These are phyloP conservation scores for Austroboletus festivus DNA, from an alignment of 768 basidiomycete genomes.

Conservation along the genomic window DNA sequence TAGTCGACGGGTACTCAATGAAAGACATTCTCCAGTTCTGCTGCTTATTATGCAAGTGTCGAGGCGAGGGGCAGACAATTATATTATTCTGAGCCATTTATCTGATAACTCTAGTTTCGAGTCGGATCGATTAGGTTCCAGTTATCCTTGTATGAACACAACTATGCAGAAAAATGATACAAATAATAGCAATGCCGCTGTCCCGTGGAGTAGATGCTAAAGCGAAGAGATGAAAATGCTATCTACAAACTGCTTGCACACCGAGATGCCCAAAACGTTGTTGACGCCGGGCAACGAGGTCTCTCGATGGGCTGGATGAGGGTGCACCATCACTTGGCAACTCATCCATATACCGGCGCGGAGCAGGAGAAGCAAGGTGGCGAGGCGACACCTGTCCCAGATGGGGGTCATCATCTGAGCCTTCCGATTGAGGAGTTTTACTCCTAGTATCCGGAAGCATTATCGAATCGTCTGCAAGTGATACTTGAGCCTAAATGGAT, in stretches of 20 bases:
- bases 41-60: no score
- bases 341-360: conserved; percentile 40
- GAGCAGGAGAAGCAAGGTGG: conserved; percentile 60
- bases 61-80: no score
- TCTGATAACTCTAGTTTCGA: no score
- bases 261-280: conserved; percentile 27
- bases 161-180: conserved; percentile 23
- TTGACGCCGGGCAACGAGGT: conserved; percentile 39
- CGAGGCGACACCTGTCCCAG: conserved; percentile 69
- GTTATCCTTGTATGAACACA: conserved; percentile 27
- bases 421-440: conserved; percentile 18
- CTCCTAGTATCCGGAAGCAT: conserved; percentile 21
- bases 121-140: no score
- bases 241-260: conserved; percentile 5
- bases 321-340: conserved; percentile 48
- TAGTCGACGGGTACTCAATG: no score
- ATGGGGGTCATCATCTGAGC: conserved; percentile 64
- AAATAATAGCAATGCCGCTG: conserved; percentile 18
- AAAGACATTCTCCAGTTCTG: no score
- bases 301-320: conserved; percentile 47
- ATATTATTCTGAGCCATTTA: no score
- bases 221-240: conserved; percentile 9
- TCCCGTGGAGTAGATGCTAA: conserved; percentile 14
- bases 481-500: conserved; percentile 3
- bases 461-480: conserved; percentile 47